Evolutionary conservation across 257 asterid species (phyloP), one percentile per base, ranked within the genome.

Genomic region (Rubia yunnanensis): DNA sequence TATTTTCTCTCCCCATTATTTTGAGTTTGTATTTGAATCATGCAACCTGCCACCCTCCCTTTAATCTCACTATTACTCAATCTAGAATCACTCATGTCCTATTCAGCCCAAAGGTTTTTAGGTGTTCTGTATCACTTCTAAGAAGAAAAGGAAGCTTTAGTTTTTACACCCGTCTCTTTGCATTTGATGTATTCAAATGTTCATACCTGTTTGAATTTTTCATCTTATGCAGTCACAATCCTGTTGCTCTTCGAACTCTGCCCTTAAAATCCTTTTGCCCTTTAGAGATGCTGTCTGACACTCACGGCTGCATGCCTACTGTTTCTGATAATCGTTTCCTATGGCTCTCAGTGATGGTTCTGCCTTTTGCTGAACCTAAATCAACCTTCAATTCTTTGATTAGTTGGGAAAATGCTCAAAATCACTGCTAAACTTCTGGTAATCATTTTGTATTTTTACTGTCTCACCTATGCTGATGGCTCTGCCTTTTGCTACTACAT

Each of bases 211-310:
- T 14, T 9, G 1, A 56, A 7, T 63, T 57, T 44, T 65, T 39
- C 18, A n/a, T 34, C 58, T 15, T 6, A 6, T 59, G 52, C 35
- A 23, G 18, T 35, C 38, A 2, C 52, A 18, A 41, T 73, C 15
- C 48, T 39, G 48, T 10, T 39, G 38, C 35, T 22, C 38, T 7
- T 41, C 22, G 48, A 59, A 62, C 57, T 14, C 56, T 38, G 6
- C 24, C 27, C 76, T 64, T 9, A 57, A 41, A 65, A n/a, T 30
- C 24, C 44, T 64, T 70, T 70, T 56, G 32, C 34, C 54, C 70
- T 74, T 62, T 84, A 44, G 79, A 72, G 73, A 80, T 92, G 91
- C 70, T 92, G 56, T 83, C 96, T 53, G 84, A 78, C 48, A 69
- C 74, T 63, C 63, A 72, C 70, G 72, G 77, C 65, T 75, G 86